Evolutionary conservation across 306 rosid genomes (phyloP).

Genomic region (cucumber (Cucumis sativus)): DNA sequence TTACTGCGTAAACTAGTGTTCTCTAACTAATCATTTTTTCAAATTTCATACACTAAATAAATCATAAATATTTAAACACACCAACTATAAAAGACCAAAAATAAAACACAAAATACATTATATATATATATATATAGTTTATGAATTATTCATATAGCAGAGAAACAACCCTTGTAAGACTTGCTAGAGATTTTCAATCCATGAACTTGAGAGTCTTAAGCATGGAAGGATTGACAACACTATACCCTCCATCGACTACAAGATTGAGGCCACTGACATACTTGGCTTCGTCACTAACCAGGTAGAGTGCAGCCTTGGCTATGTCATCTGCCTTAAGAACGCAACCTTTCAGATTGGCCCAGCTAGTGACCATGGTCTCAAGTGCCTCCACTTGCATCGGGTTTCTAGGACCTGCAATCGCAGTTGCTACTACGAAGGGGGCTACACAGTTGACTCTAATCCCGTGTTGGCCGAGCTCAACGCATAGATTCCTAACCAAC

Average conservation of each 20-base stretch:
- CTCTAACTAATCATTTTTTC: no score
- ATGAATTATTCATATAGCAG: no score
- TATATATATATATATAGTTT: no score
- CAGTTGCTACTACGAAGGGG: slow-evolving; percentile 9
- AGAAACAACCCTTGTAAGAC: no score
- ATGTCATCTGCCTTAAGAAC: slow-evolving; percentile 4
- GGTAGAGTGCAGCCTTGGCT: slow-evolving; percentile 11
- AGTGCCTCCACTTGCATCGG: background rate
- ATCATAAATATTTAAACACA: no score
- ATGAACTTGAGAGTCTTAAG: background rate
- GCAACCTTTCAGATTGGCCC: slow-evolving; percentile 6
- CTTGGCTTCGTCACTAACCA: slow-evolving; percentile 15
- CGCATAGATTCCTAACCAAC: slow-evolving; percentile 12
- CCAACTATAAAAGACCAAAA: no score
- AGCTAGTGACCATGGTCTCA: background rate
- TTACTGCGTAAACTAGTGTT: no score
- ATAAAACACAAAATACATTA: no score
- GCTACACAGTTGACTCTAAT: slow-evolving; percentile 24
- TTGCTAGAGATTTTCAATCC: background rate
- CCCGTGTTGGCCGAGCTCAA: slow-evolving; percentile 15
- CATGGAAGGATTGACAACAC: slow-evolving; percentile 13
- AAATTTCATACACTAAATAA: no score
- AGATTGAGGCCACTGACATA: slow-evolving; percentile 20
- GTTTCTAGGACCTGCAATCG: background rate
- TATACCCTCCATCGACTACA: slow-evolving; percentile 16